Evolutionary conservation across 2,329 filamentous ascomycete species (phyloP).

Genomic region (Penicillium digitatum): DNA sequence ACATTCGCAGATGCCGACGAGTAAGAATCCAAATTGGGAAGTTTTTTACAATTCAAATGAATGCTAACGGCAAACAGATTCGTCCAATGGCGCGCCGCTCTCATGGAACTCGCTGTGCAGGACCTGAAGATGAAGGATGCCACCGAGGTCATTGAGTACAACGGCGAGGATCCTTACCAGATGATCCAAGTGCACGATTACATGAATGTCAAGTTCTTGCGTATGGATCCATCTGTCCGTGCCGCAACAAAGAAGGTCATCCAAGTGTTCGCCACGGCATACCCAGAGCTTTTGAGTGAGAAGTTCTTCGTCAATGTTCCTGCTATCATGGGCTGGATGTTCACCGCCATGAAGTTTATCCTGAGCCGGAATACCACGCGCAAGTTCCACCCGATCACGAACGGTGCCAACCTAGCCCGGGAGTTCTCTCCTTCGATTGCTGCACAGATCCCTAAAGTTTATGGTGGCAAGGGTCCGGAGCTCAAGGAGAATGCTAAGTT

Average conservation of each 20-base stretch:
- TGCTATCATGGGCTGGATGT: conserved; percentile 83
- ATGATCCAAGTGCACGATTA: conserved; percentile 95
- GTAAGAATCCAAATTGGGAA: conserved; percentile 49
- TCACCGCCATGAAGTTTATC: conserved; percentile 70
- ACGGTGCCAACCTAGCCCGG: conserved; percentile 64
- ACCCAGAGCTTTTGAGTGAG: conserved; percentile 81
- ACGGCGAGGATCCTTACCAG: conserved; percentile 73
- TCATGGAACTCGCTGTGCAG: conserved; percentile 82
- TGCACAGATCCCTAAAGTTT: conserved; percentile 65
- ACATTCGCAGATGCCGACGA: conserved; percentile 80
- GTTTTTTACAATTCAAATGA: background rate
- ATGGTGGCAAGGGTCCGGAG: conserved; percentile 68
- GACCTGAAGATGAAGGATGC: conserved; percentile 68
- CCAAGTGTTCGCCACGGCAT: conserved; percentile 72
- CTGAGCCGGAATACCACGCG: conserved; percentile 68
- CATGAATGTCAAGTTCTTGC: conserved; percentile 78
- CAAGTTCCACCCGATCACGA: conserved; percentile 74
- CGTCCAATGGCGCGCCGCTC: conserved; percentile 79
- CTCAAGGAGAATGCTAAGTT: conserved; percentile 41
- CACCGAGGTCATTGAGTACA: conserved; percentile 62
- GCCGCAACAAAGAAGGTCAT: conserved; percentile 76
- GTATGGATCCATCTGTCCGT: conserved; percentile 72
- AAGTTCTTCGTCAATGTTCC: conserved; percentile 98
- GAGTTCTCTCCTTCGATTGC: conserved; percentile 56
- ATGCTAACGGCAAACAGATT: conserved; percentile 55